A percentile compares a stretch with the other conserved stretches of the same genome.
These are phyloP conservation scores for Lepiota subincarnata DNA, from an alignment of 768 basidiomycete genomes.

Conservation along the genomic window DNA sequence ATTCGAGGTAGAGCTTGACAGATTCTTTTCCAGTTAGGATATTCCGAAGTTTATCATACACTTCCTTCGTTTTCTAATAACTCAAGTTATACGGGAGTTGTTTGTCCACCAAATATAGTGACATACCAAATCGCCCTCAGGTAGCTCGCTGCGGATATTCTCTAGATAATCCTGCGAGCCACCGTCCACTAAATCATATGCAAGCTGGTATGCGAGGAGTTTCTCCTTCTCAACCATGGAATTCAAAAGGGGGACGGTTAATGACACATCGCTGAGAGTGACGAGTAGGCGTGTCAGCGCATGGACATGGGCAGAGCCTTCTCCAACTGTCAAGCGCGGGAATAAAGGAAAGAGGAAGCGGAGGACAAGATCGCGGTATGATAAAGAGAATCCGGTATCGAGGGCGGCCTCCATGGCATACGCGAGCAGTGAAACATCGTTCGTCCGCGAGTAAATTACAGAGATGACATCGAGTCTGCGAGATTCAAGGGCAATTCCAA, in stretches of 20 bases:
- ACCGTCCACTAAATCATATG: conserved; percentile 93
- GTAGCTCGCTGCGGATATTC: conserved; percentile 63
- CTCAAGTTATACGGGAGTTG: conserved; percentile 1
- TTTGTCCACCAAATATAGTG: not conserved
- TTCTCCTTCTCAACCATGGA: conserved; percentile 69
- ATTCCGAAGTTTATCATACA: conserved; percentile 70
- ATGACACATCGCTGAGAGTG: conserved; percentile 76
- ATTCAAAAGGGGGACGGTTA: conserved; percentile 70
- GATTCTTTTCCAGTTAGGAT: conserved; percentile 91
- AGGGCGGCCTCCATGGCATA: conserved; percentile 93
- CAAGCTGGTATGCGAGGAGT: conserved; percentile 88
- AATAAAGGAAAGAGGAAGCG: conserved; percentile 83
- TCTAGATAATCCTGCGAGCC: conserved; percentile 92
- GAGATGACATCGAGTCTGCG: conserved; percentile 84
- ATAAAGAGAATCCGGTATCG: conserved; percentile 84
- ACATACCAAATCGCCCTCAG: conserved; percentile 61
- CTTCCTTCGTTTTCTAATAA: conserved; percentile 51
- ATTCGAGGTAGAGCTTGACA: conserved; percentile 91
- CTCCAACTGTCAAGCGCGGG: conserved; percentile 66
- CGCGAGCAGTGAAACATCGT: conserved; percentile 74
- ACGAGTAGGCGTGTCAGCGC: conserved; percentile 87
- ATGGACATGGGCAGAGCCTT: conserved; percentile 71
- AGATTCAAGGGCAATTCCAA: conserved; percentile 93
- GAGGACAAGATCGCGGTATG: conserved; percentile 79
- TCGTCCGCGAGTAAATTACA: conserved; percentile 65